A percentile compares a stretch with the other conserved stretches of the same genome.
phyloP scores from a whole-genome alignment of 164 flowering plant genomes.

The Vitis amurensis region DNA sequence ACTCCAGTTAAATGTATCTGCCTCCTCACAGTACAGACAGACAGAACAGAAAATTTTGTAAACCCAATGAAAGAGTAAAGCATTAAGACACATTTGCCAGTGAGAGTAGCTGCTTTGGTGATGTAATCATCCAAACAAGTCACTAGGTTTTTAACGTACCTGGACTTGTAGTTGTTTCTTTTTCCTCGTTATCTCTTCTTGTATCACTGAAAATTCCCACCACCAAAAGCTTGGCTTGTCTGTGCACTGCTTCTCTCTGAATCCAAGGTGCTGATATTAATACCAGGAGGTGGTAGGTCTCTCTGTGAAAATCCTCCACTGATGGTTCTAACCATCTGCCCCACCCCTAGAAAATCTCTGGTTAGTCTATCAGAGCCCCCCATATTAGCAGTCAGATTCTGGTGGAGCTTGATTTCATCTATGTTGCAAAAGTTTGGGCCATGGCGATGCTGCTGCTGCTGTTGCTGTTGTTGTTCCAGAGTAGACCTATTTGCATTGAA shows the following conservation, averaged over 20 bases:
- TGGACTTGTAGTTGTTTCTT: not conserved
- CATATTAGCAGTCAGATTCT: conserved; percentile 26
- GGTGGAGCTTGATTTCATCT: conserved; percentile 38
- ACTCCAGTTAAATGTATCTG: conserved; percentile 14
- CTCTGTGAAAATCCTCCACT: conserved; percentile 18
- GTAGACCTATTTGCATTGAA: conserved; percentile 17
- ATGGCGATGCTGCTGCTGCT: conserved; percentile 25
- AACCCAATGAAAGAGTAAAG: not conserved
- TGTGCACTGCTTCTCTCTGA: conserved; percentile 26
- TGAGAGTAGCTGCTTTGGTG: not conserved
- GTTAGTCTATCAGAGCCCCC: conserved; percentile 64
- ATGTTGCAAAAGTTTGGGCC: conserved; percentile 20
- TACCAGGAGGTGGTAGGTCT: conserved; percentile 26
- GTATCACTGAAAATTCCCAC: conserved; percentile 44
- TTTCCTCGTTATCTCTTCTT: not conserved
- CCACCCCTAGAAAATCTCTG: conserved; percentile 79
- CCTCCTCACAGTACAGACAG: conserved; percentile 26
- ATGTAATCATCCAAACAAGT: conserved; percentile 1
- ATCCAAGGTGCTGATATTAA: conserved; percentile 42
- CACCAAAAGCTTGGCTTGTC: conserved; percentile 43
- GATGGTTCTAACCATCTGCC: conserved; percentile 53
- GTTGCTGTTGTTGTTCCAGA: conserved; percentile 18
- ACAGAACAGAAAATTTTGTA: not conserved
- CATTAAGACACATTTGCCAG: conserved; percentile 5
- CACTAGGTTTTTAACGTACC: conserved; percentile 16